Conservation (phyloP, 2,329 filamentous ascomycete species). For the Zymoseptoria passerinii region DNA sequence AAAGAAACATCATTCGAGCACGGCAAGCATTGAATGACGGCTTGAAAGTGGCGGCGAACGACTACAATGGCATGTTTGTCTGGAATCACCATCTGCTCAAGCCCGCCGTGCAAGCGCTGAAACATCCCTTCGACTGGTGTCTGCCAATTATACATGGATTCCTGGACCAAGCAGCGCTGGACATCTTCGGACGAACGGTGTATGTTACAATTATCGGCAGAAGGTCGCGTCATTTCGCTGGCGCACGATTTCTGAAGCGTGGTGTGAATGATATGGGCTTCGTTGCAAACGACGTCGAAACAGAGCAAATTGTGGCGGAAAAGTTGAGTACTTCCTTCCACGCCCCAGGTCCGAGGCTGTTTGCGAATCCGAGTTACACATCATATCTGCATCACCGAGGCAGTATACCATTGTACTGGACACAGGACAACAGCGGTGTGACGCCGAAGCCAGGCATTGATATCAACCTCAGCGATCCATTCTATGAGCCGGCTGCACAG, state of each 20-base stretch:
- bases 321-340: constrained; percentile 93
- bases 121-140: constrained; percentile 90
- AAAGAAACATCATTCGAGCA: constrained; percentile 83
- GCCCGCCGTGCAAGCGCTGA: constrained; percentile 61
- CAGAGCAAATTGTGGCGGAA: constrained; percentile 95
- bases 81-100: constrained; percentile 89
- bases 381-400: constrained; percentile 96
- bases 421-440: constrained; percentile 89
- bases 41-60: constrained; percentile 45
- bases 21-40: constrained; percentile 62
- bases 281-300: constrained; percentile 97
- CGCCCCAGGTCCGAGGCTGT: constrained; percentile 74
- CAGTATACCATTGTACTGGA: constrained; percentile 96
- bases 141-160: constrained; percentile 92
- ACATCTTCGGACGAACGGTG: constrained; percentile 76
- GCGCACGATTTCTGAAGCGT: constrained; percentile 86
- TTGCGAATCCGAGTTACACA: constrained; percentile 83
- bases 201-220: constrained; percentile 92
- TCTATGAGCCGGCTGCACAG: constrained; percentile 83
- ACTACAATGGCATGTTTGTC: constrained; percentile 92
- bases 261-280: constrained; percentile 92
- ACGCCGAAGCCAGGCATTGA: constrained; percentile 95
- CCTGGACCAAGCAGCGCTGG: constrained; percentile 70
- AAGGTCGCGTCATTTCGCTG: constrained; percentile 86
- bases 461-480: constrained; percentile 89